These are phyloP conservation scores for Eimeria praecox DNA, from an alignment of 169 alveolate genomes.

Conservation along the genomic window DNA sequence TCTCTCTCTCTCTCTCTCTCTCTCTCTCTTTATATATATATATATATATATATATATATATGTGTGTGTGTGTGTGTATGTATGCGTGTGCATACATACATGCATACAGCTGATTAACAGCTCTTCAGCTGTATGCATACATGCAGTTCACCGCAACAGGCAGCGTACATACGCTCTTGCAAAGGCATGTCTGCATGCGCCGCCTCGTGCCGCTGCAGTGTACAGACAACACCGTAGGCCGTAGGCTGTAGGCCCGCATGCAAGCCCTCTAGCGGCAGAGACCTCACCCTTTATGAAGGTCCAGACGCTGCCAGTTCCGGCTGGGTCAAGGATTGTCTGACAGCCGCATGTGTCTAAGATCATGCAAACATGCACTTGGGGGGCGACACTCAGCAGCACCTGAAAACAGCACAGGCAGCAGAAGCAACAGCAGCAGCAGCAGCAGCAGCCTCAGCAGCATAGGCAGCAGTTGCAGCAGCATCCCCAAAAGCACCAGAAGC, in stretches of 20 bases:
- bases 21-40: no score
- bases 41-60: no score
- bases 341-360: conserved; percentile 93
- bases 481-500: neutral
- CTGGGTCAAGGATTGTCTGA: conserved; percentile 94
- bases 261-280: neutral
- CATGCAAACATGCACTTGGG: conserved; percentile 88
- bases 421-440: neutral
- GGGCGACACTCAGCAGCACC: conserved; percentile 83
- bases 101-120: neutral
- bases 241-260: no score
- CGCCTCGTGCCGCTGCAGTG: no score
- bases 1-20: no score
- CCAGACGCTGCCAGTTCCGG: conserved; percentile 87
- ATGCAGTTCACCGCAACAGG: neutral
- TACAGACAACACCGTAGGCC: no score
- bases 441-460: neutral
- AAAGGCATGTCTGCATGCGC: no score
- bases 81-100: neutral
- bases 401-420: conserved; percentile 11
- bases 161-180: no score
- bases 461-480: neutral
- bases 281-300: conserved; percentile 92
- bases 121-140: neutral
- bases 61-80: neutral